Evolutionary conservation across 2,329 filamentous ascomycete genomes (phyloP).

Genomic region (Lachnum nothofagi): DNA sequence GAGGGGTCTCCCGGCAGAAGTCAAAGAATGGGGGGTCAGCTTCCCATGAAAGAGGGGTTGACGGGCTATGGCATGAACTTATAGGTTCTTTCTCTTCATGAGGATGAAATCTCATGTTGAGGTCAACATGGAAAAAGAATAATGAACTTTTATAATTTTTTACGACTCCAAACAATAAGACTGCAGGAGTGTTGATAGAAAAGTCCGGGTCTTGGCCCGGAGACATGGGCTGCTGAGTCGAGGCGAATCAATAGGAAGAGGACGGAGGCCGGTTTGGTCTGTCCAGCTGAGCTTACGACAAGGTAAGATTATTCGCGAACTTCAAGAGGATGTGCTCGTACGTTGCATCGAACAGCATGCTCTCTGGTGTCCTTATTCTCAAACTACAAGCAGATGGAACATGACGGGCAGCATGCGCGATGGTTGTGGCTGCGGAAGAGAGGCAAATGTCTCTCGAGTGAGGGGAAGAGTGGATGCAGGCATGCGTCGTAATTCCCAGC

Average conservation of each 20-base stretch:
- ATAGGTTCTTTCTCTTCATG: too few relatives aligned
- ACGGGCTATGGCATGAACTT: too few relatives aligned
- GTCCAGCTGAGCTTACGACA: slow-evolving; percentile 19
- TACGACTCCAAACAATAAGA: neutral
- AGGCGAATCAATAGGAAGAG: slow-evolving; percentile 12
- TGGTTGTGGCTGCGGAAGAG: slow-evolving; percentile 6
- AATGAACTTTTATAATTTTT: too few relatives aligned
- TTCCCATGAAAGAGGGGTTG: neutral
- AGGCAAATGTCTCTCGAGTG: slow-evolving; percentile 1
- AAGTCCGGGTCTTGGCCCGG: slow-evolving; percentile 4
- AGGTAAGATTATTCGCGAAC: slow-evolving; percentile 11
- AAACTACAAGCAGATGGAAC: neutral
- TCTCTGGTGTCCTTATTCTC: neutral
- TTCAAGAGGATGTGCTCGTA: neutral
- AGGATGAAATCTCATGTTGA: too few relatives aligned
- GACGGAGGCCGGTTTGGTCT: slow-evolving; percentile 11
- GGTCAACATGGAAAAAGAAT: too few relatives aligned
- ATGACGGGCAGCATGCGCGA: too few relatives aligned
- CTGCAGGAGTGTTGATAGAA: neutral
- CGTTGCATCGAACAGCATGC: slow-evolving; percentile 1
- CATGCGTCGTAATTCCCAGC: slow-evolving; percentile 10
- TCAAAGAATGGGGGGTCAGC: neutral
- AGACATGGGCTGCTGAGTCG: slow-evolving; percentile 10
- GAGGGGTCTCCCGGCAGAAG: slow-evolving; percentile 5
- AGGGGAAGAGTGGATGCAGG: slow-evolving; percentile 4